These are phyloP conservation scores for Ascodesmis nigricans DNA, from an alignment of 495 filamentous ascomycete genomes.

Conservation along the genomic window DNA sequence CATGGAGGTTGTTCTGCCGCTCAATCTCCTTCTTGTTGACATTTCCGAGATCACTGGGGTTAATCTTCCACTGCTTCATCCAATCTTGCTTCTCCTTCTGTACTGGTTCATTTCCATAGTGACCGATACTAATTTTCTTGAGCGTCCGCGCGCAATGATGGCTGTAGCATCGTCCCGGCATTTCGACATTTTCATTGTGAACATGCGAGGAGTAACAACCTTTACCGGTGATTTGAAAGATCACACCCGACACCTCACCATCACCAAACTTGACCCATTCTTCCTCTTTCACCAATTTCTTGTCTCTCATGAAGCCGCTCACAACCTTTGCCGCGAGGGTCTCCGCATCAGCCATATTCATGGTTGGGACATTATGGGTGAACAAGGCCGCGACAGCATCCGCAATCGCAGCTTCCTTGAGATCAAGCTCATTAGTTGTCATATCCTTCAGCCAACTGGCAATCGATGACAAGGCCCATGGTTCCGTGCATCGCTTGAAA, in stretches of 20 bases:
- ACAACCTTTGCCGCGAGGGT: constrained; percentile 61
- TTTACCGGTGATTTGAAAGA: constrained; percentile 80
- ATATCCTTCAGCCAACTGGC: constrained; percentile 68
- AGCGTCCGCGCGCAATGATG: constrained; percentile 83
- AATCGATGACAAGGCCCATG: constrained; percentile 84
- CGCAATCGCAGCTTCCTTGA: constrained; percentile 58
- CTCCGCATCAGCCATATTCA: constrained; percentile 97
- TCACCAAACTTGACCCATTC: constrained; percentile 90
- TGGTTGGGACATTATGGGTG: constrained; percentile 88
- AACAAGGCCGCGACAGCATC: constrained; percentile 81
- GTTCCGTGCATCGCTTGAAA: constrained; percentile 66
- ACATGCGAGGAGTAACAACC: constrained; percentile 77
- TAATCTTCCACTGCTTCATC: constrained; percentile 74
- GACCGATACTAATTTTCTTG: constrained; percentile 64
- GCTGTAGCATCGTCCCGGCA: constrained; percentile 68
- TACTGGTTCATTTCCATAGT: constrained; percentile 29
- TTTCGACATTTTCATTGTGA: constrained; percentile 52
- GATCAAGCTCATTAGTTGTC: constrained; percentile 62
- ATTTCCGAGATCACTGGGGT: constrained; percentile 46
- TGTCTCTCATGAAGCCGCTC: constrained; percentile 54
- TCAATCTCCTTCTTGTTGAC: constrained; percentile 71
- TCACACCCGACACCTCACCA: constrained; percentile 56
- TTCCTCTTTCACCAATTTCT: constrained; percentile 66
- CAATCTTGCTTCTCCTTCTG: constrained; percentile 61
- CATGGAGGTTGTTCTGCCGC: constrained; percentile 83